Base-by-base conservation (phyloP, 495 filamentous ascomycete genomes). In the Penicillium herquei region DNA sequence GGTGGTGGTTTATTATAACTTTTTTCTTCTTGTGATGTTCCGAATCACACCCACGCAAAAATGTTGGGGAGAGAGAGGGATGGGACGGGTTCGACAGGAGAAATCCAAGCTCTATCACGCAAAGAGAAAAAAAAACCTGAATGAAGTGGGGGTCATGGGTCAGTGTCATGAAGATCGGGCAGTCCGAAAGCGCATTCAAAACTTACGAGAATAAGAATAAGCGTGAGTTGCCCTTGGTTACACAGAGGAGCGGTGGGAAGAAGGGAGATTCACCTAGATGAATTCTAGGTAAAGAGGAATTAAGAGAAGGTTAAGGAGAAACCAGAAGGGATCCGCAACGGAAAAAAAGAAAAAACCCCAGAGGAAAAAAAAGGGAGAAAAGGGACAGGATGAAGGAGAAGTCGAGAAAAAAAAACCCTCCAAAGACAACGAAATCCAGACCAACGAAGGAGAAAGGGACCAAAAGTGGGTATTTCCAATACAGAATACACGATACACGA, bases 161-260 rank as follows among this genome's bases (percentile, higher is more conserved):
- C 46, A 49, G 46, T 35, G 21, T 33, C 46, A 49, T 49, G 37
- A 11, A 32, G 18, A 47, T 47, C 21, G 34, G 34, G 7, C 34
- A 37, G 34, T 9, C 34, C 34, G 34, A 37, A 2, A 37, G 34
- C 8, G 34, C 8, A 37, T 34, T n/a, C 3, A 13, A 8, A 11
- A 40, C 48, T 51, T 21, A 51, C 48, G 33, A 37, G 46, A 40
- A 40, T 12, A 16, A 21, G 40, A 43, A n/a, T 8, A 43, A 43
- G 40, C 14, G 14, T 49, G 47, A 37, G 47, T 43, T 54, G 37
- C 30, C 21, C 12, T 44, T 46, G 45, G 56, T 54, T 54, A 50
- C 56, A 58, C 56, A 54, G 30, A 49, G 52, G 37, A 47, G 55
- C 41, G 55, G 34, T 40, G 49, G 49, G 35, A 13, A 30, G 33